Conservation (phyloP, 1,139 yeast genomes). For the Saccharomyces hybrid region DNA sequence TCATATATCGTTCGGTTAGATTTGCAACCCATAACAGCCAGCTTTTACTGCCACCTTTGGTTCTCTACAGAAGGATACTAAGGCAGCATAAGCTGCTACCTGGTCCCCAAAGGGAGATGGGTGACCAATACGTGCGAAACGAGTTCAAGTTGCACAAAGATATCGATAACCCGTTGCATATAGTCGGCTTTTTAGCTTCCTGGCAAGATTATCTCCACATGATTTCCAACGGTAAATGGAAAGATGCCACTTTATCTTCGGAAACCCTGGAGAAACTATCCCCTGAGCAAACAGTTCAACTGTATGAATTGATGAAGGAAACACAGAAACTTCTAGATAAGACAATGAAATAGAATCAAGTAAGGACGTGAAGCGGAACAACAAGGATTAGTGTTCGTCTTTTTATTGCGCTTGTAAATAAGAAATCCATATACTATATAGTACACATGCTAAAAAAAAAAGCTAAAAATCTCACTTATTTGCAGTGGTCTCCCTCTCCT, state of each 20-base stretch:
- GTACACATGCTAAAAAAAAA: background rate
- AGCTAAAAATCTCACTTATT: background rate
- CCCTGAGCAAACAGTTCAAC: slow-evolving; percentile 86
- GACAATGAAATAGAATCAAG: background rate
- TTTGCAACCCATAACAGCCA: slow-evolving; percentile 17
- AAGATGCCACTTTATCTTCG: slow-evolving; percentile 55
- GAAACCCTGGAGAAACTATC: slow-evolving; percentile 72
- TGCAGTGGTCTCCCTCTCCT: slow-evolving; percentile 25
- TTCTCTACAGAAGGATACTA: slow-evolving; percentile 65
- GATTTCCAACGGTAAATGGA: slow-evolving; percentile 74
- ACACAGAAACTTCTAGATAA: slow-evolving; percentile 33
- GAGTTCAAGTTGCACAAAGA: slow-evolving; percentile 83
- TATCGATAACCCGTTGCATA: slow-evolving; percentile 83
- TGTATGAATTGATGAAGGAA: slow-evolving; percentile 64
- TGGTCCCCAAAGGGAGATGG: slow-evolving; percentile 60
- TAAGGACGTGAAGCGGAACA: background rate
- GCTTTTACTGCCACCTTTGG: slow-evolving; percentile 74
- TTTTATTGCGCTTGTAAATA: background rate
- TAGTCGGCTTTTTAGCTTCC: slow-evolving; percentile 83
- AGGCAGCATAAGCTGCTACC: slow-evolving; percentile 73
- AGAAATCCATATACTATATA: background rate
- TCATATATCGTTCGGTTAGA: background rate
- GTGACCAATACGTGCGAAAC: slow-evolving; percentile 81
- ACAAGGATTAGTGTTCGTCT: background rate
- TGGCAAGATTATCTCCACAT: slow-evolving; percentile 86